Conservation (phyloP, 2,329 filamentous ascomycete species). For the Talaromyces sp. region DNA sequence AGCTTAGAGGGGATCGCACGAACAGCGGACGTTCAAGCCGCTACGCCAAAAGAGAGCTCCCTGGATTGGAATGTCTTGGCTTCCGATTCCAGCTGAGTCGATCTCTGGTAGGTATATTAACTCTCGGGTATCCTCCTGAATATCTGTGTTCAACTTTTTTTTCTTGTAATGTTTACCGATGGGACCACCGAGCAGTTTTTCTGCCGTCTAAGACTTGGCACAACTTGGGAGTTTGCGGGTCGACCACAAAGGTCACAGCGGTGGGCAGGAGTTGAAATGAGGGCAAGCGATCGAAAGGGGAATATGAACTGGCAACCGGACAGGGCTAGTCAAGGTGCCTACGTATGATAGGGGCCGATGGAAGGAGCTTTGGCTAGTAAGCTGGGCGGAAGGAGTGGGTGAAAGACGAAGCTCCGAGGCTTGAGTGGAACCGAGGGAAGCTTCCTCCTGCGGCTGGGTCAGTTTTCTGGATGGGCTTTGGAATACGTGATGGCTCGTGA, state of each 20-base stretch:
- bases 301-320: not conserved
- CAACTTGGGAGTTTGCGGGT: not conserved
- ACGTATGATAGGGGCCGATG: not conserved
- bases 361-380: not conserved
- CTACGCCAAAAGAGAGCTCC: constrained; percentile 25
- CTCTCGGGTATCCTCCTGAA: constrained; percentile 6
- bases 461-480: constrained; percentile 11
- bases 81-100: constrained; percentile 13
- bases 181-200: not conserved
- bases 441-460: constrained; percentile 19
- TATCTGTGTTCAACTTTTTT: not conserved
- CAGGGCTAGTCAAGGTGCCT: not conserved
- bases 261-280: not conserved
- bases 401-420: constrained; percentile 1
- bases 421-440: constrained; percentile 6
- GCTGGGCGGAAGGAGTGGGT: not conserved
- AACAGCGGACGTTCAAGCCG: constrained; percentile 26
- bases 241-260: constrained; percentile 1
- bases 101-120: constrained; percentile 24
- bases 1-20: constrained; percentile 30
- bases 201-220: not conserved
- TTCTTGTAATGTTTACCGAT: not conserved
- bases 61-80: constrained; percentile 37
- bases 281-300: not conserved
- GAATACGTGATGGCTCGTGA: constrained; percentile 3